Percentiles rank a stretch among this genome's conserved stretches.
phyloP scores from a whole-genome alignment of 176 grass and related monocot species.

The Cenchrus purpureus region DNA sequence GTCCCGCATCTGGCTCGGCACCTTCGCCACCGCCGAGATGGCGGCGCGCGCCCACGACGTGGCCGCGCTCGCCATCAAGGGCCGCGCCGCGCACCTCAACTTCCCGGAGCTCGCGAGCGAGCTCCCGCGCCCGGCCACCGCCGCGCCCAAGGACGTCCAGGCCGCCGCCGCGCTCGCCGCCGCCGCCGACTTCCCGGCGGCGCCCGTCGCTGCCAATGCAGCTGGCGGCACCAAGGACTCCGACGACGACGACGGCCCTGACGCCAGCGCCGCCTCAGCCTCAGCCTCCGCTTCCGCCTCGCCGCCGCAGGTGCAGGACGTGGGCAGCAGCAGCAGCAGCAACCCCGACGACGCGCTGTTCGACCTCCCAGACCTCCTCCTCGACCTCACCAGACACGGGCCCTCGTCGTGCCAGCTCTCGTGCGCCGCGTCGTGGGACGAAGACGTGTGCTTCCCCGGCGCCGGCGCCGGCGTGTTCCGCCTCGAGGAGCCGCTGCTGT shows the following conservation, averaged over 20 bases:
- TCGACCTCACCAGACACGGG: constrained; percentile 52
- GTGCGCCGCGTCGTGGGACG: constrained; percentile 51
- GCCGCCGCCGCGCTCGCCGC: constrained; percentile 68
- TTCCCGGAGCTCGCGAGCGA: constrained; percentile 59
- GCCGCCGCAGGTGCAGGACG: neutral
- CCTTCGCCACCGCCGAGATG: constrained; percentile 89
- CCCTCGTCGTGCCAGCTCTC: constrained; percentile 49
- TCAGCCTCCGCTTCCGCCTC: neutral
- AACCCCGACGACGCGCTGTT: constrained; percentile 59
- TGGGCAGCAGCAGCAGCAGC: neutral
- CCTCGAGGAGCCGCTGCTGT: constrained; percentile 65
- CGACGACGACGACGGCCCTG: constrained; percentile 7
- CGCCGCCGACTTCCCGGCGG: constrained; percentile 31
- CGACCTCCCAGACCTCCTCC: constrained; percentile 68
- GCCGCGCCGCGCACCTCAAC: constrained; percentile 63
- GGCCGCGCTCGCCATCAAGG: constrained; percentile 85
- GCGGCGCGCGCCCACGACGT: constrained; percentile 93
- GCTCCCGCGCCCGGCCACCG: constrained; percentile 62
- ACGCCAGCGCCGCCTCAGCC: neutral
- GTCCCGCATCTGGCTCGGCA: constrained; percentile 92
- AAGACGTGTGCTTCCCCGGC: constrained; percentile 37
- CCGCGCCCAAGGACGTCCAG: constrained; percentile 69
- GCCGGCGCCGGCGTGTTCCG: constrained; percentile 38
- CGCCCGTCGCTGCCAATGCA: constrained; percentile 28
- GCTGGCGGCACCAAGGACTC: neutral